These are phyloP conservation scores for Phaeophleospora eucalypticola DNA, from an alignment of 2,329 filamentous ascomycete genomes.

Conservation along the genomic window DNA sequence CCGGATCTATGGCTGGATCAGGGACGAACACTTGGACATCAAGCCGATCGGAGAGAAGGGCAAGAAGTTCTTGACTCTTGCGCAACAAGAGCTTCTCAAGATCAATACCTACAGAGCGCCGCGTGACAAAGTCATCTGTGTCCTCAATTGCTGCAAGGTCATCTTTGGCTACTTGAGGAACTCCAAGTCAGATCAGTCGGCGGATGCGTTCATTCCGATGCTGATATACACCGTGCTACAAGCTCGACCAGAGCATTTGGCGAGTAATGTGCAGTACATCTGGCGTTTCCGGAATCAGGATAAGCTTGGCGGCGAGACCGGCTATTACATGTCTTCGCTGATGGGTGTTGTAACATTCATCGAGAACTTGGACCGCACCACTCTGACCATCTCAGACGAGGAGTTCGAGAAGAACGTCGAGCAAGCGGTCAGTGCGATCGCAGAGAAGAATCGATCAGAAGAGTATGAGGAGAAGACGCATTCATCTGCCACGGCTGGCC, in stretches of 20 bases:
- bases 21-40: conserved; percentile 90
- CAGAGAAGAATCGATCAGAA: conserved; percentile 72
- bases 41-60: conserved; percentile 79
- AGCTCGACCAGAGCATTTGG: conserved; percentile 89
- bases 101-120: conserved; percentile 97
- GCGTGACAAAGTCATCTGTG: conserved; percentile 95
- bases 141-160: conserved; percentile 98
- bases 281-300: conserved; percentile 95
- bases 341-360: conserved; percentile 96
- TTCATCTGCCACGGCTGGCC: conserved; percentile 32
- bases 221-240: conserved; percentile 94
- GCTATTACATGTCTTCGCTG: conserved; percentile 94
- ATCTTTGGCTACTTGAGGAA: conserved; percentile 95
- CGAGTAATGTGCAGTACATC: conserved; percentile 98
- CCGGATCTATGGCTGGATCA: conserved; percentile 92
- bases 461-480: conserved; percentile 40
- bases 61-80: conserved; percentile 78
- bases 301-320: conserved; percentile 93
- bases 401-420: conserved; percentile 98
- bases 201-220: conserved; percentile 91
- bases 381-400: conserved; percentile 85
- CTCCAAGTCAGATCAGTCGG: conserved; percentile 87
- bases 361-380: conserved; percentile 91
- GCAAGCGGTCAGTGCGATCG: conserved; percentile 89
- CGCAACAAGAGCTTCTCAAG: conserved; percentile 91